phyloP scores from a whole-genome alignment of 2,329 filamentous ascomycete species.

The Bipolaris oryzae region DNA sequence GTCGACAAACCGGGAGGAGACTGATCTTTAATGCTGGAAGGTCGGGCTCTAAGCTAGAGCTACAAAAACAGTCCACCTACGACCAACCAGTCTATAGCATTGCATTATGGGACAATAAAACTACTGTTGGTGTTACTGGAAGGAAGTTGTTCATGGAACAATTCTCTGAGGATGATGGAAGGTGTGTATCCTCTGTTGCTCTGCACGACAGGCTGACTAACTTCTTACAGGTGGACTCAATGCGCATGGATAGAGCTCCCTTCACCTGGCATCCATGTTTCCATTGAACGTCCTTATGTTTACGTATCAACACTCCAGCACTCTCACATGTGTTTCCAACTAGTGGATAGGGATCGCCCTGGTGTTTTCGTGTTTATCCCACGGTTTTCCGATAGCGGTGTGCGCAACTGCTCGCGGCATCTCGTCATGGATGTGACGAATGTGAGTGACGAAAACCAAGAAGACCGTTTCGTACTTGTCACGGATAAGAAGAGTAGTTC shows the following conservation, averaged over 20 bases:
- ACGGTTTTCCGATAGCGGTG: constrained; percentile 40
- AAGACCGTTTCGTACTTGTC: constrained; percentile 35
- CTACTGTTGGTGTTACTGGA: constrained; percentile 36
- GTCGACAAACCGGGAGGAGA: constrained; percentile 35
- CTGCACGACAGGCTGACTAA: background rate
- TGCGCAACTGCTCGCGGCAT: constrained; percentile 36
- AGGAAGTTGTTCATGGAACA: constrained; percentile 37
- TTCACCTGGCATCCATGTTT: constrained; percentile 59
- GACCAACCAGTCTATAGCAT: constrained; percentile 42
- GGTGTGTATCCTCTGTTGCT: constrained; percentile 16
- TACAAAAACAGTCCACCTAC: constrained; percentile 49
- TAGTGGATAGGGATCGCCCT: constrained; percentile 45
- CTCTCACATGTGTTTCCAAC: constrained; percentile 58
- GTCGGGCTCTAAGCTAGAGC: constrained; percentile 57
- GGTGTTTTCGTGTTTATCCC: constrained; percentile 26
- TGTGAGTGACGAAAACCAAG: background rate
- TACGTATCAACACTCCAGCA: constrained; percentile 62
- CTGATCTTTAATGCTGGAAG: constrained; percentile 38
- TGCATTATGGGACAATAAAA: constrained; percentile 33
- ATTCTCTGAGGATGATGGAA: constrained; percentile 30
- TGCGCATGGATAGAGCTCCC: constrained; percentile 51
- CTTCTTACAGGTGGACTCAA: constrained; percentile 48
- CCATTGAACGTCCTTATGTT: constrained; percentile 54
- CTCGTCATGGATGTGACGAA: constrained; percentile 26
- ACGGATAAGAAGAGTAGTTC: constrained; percentile 43